A percentile compares a stretch with the other conserved stretches of the same genome.
Evolutionary conservation across 1,139 yeast species (phyloP).

Genomic region (Nakaseomyces sp.): DNA sequence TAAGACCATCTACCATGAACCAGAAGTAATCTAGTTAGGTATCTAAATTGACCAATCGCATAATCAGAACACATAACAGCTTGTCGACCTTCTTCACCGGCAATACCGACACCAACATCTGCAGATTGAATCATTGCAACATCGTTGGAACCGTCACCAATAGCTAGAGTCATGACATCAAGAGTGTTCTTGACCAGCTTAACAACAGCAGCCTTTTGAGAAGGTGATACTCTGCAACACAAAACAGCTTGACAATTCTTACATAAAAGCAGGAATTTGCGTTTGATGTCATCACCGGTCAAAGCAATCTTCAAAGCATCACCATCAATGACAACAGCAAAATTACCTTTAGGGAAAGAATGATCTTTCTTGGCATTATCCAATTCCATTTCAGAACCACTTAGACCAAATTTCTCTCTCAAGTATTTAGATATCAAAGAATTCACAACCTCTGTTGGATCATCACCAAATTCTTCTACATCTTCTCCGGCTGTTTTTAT

Average conservation of each 20-base stretch:
- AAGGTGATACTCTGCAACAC: constrained; percentile 95
- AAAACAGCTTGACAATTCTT: constrained; percentile 89
- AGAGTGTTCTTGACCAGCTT: constrained; percentile 72
- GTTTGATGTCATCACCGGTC: constrained; percentile 44
- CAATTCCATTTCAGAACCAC: constrained; percentile 46
- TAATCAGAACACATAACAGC: constrained; percentile 98
- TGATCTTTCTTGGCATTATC: constrained; percentile 68
- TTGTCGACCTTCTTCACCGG: constrained; percentile 97
- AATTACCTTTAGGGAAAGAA: constrained; percentile 65
- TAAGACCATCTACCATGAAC: constrained; percentile 98
- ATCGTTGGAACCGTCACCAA: constrained; percentile 98
- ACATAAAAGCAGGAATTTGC: constrained; percentile 75
- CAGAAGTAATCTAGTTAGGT: constrained; percentile 61
- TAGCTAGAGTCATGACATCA: constrained; percentile 82
- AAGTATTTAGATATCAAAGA: constrained; percentile 53
- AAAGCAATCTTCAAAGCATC: constrained; percentile 75
- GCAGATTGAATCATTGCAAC: constrained; percentile 99
- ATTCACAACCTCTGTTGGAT: constrained; percentile 39
- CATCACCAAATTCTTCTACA: constrained; percentile 33
- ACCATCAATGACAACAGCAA: constrained; percentile 87
- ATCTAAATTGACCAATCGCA: constrained; percentile 92
- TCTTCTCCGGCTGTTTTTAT: constrained; percentile 44
- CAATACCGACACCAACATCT: constrained; percentile 95
- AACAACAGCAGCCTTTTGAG: constrained; percentile 96
- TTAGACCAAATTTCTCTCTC: constrained; percentile 50